phyloP scores from a whole-genome alignment of 2,329 filamentous ascomycete genomes.

The Neonectria neomacrospora region DNA sequence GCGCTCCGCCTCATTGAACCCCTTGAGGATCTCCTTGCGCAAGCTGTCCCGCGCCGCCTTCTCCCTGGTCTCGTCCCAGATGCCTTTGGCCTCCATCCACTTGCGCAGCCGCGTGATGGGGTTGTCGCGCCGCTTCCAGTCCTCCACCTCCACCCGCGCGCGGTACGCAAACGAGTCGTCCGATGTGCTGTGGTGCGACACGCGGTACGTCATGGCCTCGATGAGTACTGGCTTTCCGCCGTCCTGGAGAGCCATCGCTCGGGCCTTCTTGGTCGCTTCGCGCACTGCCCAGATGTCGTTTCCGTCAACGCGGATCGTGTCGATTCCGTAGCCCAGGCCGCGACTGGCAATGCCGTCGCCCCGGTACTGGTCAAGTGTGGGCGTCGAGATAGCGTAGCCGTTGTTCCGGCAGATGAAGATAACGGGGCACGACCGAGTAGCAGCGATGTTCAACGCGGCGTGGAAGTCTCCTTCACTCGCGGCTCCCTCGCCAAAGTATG shows the following conservation, averaged over 20 bases:
- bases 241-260: conserved; percentile 79
- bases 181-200: conserved; percentile 95
- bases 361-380: conserved; percentile 89
- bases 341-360: conserved; percentile 91
- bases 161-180: conserved; percentile 98
- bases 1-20: conserved; percentile 85
- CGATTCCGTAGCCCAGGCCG: conserved; percentile 91
- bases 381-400: conserved; percentile 90
- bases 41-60: conserved; percentile 73
- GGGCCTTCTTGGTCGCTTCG: conserved; percentile 80
- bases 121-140: conserved; percentile 93
- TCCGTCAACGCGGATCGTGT: conserved; percentile 92
- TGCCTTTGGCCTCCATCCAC: conserved; percentile 84
- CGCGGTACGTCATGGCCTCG: conserved; percentile 98
- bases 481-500: conserved; percentile 92
- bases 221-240: conserved; percentile 88
- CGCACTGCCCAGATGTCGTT: conserved; percentile 93
- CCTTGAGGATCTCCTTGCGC: conserved; percentile 81
- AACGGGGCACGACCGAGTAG: conserved; percentile 86
- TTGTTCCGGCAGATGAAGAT: conserved; percentile 95
- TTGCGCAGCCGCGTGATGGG: conserved; percentile 87
- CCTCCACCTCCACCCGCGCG: conserved; percentile 91
- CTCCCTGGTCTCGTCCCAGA: conserved; percentile 89
- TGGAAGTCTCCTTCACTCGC: conserved; percentile 94
- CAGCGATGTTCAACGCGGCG: conserved; percentile 89